Conservation (phyloP, 1,284 basidiomycete genomes). For the Acaromyces ingoldii region DNA sequence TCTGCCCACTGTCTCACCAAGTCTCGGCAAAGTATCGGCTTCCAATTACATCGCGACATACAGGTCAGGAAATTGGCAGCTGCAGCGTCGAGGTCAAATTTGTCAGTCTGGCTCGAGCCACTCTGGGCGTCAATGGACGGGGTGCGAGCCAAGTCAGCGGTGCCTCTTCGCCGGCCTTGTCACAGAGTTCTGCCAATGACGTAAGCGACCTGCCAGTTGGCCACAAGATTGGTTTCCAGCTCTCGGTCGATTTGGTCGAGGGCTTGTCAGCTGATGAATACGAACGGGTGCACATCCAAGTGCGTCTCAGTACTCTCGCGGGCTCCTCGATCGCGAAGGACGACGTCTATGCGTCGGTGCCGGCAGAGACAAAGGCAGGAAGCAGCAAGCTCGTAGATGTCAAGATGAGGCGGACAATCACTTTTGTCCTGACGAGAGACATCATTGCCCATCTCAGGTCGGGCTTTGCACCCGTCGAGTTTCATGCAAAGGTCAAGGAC, state of each 20-base stretch:
- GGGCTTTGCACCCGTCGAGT: constrained; percentile 28
- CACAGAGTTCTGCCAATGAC: background rate
- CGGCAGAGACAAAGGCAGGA: constrained; percentile 20
- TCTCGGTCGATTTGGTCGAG: constrained; percentile 29
- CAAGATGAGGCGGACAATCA: constrained; percentile 31
- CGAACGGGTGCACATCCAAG: constrained; percentile 29
- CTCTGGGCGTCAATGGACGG: too few relatives aligned
- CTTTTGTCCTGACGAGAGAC: constrained; percentile 30
- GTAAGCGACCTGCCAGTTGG: constrained; percentile 19
- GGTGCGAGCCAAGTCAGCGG: background rate
- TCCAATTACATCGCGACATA: constrained; percentile 27
- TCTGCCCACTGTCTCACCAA: constrained; percentile 72
- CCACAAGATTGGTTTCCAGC: constrained; percentile 37
- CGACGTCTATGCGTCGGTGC: constrained; percentile 34
- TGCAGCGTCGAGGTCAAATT: constrained; percentile 39
- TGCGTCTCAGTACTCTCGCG: constrained; percentile 35
- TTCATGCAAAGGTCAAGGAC: constrained; percentile 25
- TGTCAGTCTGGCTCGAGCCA: constrained; percentile 23
- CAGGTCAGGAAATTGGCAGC: constrained; percentile 15
- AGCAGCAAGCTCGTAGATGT: too few relatives aligned
- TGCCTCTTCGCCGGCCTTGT: constrained; percentile 18
- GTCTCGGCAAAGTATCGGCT: constrained; percentile 35
- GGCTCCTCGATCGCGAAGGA: constrained; percentile 26
- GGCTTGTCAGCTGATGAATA: constrained; percentile 23
- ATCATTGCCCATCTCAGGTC: constrained; percentile 22